Conservation (phyloP, 2,329 filamentous ascomycete species). For the Epichloe hybrida region DNA sequence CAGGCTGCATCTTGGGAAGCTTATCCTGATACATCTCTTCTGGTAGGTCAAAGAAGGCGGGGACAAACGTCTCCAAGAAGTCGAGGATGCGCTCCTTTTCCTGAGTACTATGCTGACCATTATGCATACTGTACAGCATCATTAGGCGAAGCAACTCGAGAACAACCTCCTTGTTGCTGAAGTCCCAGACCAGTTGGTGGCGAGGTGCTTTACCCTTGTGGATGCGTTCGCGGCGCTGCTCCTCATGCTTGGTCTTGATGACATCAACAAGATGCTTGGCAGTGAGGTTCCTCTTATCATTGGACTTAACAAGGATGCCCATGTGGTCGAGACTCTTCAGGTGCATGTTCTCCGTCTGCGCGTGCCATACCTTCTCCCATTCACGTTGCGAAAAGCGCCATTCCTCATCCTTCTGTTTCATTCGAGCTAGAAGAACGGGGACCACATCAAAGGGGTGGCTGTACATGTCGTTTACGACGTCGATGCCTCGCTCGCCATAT, state of each 20-base stretch:
- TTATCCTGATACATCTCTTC: slow-evolving; percentile 55
- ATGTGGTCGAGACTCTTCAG: slow-evolving; percentile 95
- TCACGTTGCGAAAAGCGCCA: slow-evolving; percentile 96
- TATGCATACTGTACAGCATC: slow-evolving; percentile 52
- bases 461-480: slow-evolving; percentile 82
- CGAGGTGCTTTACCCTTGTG: slow-evolving; percentile 47
- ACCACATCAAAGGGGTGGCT: slow-evolving; percentile 72
- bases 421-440: slow-evolving; percentile 70
- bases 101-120: slow-evolving; percentile 54
- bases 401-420: slow-evolving; percentile 94
- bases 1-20: slow-evolving; percentile 54
- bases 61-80: slow-evolving; percentile 65
- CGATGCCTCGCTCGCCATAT: slow-evolving; percentile 76
- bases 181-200: slow-evolving; percentile 64
- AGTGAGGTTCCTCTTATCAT: slow-evolving; percentile 83
- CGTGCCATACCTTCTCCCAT: slow-evolving; percentile 98
- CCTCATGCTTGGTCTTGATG: slow-evolving; percentile 85
- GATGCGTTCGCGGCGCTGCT: slow-evolving; percentile 62
- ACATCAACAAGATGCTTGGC: slow-evolving; percentile 81
- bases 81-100: slow-evolving; percentile 63
- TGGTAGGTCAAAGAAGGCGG: slow-evolving; percentile 62
- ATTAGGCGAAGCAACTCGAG: slow-evolving; percentile 48
- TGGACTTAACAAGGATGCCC: slow-evolving; percentile 75
- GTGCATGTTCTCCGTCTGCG: slow-evolving; percentile 88
- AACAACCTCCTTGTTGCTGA: slow-evolving; percentile 57